Percentiles rank a stretch among this genome's conserved stretches.
Conservation (phyloP, 1,139 yeast genomes). For the Magnusiomyces sp. region DNA sequence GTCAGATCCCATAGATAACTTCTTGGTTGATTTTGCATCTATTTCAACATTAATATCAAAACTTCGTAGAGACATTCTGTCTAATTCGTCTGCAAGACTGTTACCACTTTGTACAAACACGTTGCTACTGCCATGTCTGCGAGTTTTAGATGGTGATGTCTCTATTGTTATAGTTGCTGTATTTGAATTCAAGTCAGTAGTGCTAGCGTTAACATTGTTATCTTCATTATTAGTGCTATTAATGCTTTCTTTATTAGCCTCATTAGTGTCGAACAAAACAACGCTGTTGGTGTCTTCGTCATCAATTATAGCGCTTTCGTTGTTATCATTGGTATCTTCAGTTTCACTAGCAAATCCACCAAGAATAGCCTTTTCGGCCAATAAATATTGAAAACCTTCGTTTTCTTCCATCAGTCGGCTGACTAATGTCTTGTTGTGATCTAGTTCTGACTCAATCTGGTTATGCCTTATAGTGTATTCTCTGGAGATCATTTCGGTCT, state of each 20-base stretch:
- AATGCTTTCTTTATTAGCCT: no score
- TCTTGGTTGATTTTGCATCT: constrained; percentile 1
- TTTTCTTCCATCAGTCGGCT: constrained; percentile 29
- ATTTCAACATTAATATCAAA: background rate
- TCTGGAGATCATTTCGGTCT: constrained; percentile 26
- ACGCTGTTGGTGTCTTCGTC: no score
- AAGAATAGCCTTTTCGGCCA: constrained; percentile 30
- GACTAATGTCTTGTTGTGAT: constrained; percentile 24
- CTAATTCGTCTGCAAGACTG: constrained; percentile 4
- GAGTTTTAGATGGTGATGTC: no score
- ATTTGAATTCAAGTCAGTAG: no score
- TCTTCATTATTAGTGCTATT: no score
- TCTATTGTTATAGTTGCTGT: no score
- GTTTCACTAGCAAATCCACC: constrained; percentile 18
- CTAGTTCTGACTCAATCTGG: constrained; percentile 24
- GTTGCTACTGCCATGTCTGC: no score
- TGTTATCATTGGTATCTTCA: background rate
- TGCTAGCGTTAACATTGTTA: no score
- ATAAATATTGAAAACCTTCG: constrained; percentile 29
- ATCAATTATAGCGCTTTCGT: no score
- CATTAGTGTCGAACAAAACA: no score
- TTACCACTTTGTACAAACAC: constrained; percentile 2
- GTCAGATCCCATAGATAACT: constrained; percentile 2
- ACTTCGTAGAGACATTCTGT: background rate
- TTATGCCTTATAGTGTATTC: constrained; percentile 27